phyloP scores from a whole-genome alignment of 345 rosid genomes.

The Mercurialis annua region DNA sequence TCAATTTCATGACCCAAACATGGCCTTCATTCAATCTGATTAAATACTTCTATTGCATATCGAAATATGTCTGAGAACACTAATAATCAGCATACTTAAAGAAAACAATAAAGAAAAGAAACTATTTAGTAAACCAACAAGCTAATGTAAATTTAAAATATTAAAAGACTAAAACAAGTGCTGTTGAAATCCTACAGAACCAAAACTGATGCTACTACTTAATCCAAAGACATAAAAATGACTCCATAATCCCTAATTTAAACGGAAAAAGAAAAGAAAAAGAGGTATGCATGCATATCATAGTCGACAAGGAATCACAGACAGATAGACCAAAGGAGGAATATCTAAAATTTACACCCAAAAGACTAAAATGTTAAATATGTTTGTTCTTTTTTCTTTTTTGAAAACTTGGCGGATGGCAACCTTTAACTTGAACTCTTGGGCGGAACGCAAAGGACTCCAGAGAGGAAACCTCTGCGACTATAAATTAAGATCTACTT shows the following conservation, averaged over 20 bases:
- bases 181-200: conserved; percentile 22
- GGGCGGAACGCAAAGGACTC: conserved; percentile 23
- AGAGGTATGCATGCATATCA: conserved; percentile 21
- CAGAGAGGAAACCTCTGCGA: conserved; percentile 9
- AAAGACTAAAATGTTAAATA: conserved; percentile 21
- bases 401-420: conserved; percentile 32
- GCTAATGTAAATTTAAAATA: background rate
- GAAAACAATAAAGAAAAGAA: background rate
- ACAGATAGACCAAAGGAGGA: conserved; percentile 25
- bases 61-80: too few relatives aligned
- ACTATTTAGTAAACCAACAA: background rate
- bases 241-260: conserved; percentile 23
- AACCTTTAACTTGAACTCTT: conserved; percentile 14
- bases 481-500: conserved; percentile 39
- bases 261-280: background rate
- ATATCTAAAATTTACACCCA: conserved; percentile 51
- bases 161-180: background rate
- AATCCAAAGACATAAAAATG: conserved; percentile 22
- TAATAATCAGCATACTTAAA: too few relatives aligned
- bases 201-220: conserved; percentile 38
- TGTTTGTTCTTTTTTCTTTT: too few relatives aligned
- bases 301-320: conserved; percentile 14
- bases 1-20: too few relatives aligned
- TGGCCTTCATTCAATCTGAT: too few relatives aligned
- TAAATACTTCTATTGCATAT: too few relatives aligned